Evolutionary conservation across 805 yeast species (phyloP).

Genomic region (Lipomyces japonicus): DNA sequence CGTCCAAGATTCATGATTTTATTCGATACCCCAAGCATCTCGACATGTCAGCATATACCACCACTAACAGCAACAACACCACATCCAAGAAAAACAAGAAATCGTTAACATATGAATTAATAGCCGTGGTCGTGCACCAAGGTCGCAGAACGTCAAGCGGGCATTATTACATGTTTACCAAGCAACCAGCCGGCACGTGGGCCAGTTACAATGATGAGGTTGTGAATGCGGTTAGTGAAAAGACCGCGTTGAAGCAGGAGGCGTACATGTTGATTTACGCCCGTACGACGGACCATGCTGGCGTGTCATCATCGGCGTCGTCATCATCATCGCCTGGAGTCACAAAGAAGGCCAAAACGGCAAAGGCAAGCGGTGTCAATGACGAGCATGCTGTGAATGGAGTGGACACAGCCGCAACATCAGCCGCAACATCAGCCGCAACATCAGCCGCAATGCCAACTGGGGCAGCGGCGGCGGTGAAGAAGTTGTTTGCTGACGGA

Average conservation of each 20-base stretch:
- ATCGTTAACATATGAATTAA: constrained; percentile 58
- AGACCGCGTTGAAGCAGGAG: constrained; percentile 73
- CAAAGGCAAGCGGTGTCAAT: too few relatives aligned
- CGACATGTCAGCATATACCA: constrained; percentile 59
- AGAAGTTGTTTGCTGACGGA: too few relatives aligned
- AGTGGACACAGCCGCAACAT: too few relatives aligned
- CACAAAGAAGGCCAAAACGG: too few relatives aligned
- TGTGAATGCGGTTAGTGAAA: constrained; percentile 66
- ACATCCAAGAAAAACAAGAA: constrained; percentile 30
- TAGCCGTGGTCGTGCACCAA: constrained; percentile 86
- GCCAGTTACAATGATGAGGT: constrained; percentile 91
- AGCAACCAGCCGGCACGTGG: constrained; percentile 92
- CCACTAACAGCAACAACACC: constrained; percentile 38
- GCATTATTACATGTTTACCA: constrained; percentile 85
- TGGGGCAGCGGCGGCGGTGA: too few relatives aligned
- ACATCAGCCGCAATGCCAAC: too few relatives aligned
- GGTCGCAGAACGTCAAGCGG: constrained; percentile 92
- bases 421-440: too few relatives aligned
- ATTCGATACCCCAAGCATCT: constrained; percentile 75
- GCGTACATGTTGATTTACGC: constrained; percentile 89
- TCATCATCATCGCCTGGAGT: too few relatives aligned
- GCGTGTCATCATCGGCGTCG: too few relatives aligned
- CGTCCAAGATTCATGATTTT: constrained; percentile 78
- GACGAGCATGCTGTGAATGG: too few relatives aligned
- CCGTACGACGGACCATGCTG: too few relatives aligned